phyloP scores from a whole-genome alignment of 805 yeast species.

The Hanseniaspora guilliermondii region DNA sequence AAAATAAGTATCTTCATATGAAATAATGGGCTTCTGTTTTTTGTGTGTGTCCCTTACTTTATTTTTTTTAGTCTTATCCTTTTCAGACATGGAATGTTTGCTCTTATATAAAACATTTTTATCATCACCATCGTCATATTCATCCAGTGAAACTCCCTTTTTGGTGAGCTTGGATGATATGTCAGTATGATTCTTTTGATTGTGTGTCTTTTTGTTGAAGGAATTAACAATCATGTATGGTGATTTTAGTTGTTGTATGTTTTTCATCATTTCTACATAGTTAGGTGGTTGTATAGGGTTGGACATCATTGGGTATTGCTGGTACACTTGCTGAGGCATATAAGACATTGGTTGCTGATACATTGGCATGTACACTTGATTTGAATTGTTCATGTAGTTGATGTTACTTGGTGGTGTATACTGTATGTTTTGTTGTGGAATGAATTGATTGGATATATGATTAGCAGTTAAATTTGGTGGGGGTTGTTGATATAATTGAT shows the following conservation, averaged over 20 bases:
- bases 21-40: constrained; percentile 5
- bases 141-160: constrained; percentile 5
- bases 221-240: neutral
- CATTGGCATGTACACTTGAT: neutral
- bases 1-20: constrained; percentile 10
- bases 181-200: neutral
- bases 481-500: neutral
- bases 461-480: neutral
- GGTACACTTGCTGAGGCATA: neutral
- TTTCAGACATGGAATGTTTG: neutral
- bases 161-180: neutral
- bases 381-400: neutral
- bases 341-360: neutral
- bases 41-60: neutral
- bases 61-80: neutral
- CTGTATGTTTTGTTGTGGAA: neutral
- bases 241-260: neutral
- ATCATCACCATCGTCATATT: constrained; percentile 4
- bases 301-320: neutral
- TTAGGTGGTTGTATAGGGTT: neutral
- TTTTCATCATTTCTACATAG: constrained; percentile 7
- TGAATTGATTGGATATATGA: neutral
- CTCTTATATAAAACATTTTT: neutral
- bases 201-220: neutral
- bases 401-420: neutral